A percentile compares a stretch with the other conserved stretches of the same genome.
These are phyloP conservation scores for Gentiana dahurica DNA, from an alignment of 257 asterid genomes.

Conservation along the genomic window DNA sequence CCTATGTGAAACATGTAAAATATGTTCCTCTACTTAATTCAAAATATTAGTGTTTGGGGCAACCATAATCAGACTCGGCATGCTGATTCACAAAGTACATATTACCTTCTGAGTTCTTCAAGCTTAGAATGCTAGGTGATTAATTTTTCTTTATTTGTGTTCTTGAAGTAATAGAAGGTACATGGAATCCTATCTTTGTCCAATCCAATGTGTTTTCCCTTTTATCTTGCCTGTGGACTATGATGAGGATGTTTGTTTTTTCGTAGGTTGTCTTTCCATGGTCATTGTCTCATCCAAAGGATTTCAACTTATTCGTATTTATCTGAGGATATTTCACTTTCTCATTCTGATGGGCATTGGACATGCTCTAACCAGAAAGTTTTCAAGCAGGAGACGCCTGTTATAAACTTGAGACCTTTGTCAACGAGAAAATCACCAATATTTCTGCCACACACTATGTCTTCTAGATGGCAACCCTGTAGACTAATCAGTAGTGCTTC, in stretches of 20 bases:
- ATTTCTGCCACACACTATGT: conserved; percentile 14
- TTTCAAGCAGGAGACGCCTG: conserved; percentile 15
- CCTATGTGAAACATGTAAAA: too few species aligned
- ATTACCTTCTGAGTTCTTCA: too few species aligned
- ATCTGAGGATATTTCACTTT: background rate
- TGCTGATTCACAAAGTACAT: too few species aligned
- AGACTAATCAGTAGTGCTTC: conserved; percentile 33
- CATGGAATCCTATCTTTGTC: too few species aligned
- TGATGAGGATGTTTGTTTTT: conserved; percentile 1
- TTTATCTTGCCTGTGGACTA: background rate
- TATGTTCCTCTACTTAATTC: too few species aligned
- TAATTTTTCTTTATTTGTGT: background rate
- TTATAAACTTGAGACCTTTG: conserved; percentile 14
- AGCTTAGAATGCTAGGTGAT: too few species aligned
- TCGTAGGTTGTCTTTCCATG: conserved; percentile 1
- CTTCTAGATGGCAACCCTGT: conserved; percentile 22
- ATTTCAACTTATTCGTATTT: conserved; percentile 1
- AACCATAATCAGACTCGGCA: too few species aligned
- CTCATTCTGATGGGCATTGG: conserved; percentile 14
- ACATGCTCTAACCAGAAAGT: conserved; percentile 8
- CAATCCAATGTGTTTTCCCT: background rate
- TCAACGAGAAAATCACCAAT: conserved; percentile 11
- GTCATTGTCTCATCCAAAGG: background rate
- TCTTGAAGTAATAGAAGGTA: background rate
- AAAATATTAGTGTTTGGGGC: too few species aligned